These are phyloP conservation scores for Tetradesmus lagerheimii DNA, from an alignment of 139 green algal species.

Conservation along the genomic window DNA sequence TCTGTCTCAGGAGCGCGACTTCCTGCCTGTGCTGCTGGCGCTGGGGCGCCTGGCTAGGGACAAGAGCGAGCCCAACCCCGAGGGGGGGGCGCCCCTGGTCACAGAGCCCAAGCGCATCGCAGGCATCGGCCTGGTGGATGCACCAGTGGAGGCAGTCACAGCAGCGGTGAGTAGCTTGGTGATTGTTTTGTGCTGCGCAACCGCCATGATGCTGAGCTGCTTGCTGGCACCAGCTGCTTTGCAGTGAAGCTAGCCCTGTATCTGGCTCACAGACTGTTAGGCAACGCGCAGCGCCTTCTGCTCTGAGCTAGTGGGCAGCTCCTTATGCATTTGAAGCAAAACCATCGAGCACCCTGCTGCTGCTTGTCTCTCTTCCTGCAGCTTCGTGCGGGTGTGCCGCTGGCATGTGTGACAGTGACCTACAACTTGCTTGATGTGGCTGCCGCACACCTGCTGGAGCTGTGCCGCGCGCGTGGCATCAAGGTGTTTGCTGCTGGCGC, in stretches of 20 bases:
- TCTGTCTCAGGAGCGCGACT: conserved; percentile 29
- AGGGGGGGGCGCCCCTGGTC: not conserved
- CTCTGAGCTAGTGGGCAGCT: no score
- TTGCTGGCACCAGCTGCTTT: no score
- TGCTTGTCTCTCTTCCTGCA: not conserved
- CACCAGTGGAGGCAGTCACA: not conserved
- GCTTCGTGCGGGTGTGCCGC: conserved; percentile 30
- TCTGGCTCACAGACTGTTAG: no score
- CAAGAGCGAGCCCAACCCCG: not conserved
- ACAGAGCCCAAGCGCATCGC: not conserved
- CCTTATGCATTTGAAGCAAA: no score
- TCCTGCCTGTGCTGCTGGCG: conserved; percentile 23
- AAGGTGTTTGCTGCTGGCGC: conserved; percentile 28
- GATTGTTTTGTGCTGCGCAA: no score
- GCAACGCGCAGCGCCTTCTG: not conserved
- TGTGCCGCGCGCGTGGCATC: not conserved
- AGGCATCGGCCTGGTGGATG: conserved; percentile 10
- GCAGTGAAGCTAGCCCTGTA: no score
- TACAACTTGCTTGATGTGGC: conserved; percentile 30
- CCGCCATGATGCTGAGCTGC: no score
- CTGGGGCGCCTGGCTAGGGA: not conserved
- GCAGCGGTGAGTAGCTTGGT: conserved; percentile 5
- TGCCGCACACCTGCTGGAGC: conserved; percentile 2
- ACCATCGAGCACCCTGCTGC: not conserved
- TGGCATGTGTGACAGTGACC: conserved; percentile 13